Base-by-base conservation (phyloP, 768 basidiomycete species). In the Psilocybe cyanescens region DNA sequence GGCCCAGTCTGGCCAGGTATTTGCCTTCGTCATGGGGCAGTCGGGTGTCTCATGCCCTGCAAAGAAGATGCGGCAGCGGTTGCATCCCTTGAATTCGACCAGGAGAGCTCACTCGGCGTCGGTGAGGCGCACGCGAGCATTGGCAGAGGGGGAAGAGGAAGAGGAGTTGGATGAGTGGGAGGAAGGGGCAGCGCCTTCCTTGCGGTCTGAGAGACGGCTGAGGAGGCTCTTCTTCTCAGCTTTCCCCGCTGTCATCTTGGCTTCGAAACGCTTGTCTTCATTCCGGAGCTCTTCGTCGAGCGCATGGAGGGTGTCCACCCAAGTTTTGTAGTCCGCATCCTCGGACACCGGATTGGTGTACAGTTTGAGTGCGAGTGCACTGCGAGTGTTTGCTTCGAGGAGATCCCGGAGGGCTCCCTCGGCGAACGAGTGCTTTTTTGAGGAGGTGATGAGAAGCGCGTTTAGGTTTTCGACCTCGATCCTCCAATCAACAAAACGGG, bases 391-490 rank as follows among this genome's bases (percentile, higher is more conserved):
- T 1, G 37, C 37, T 37, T 37, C 0, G 1, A 3, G 37, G 37
- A 37, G 37, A n/a, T 44, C 41, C 5, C 2, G 41, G 14, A 16
- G 11, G 4, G 41, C 41, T 14, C 41, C 2, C 14, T 44, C 41
- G 1, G 41, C 4, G 3, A 16, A 16, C 14, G 2, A 4, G 12
- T 44, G 41, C 11, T 44, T 44, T 44, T 12, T 44, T 12, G 41
- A 9, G 11, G 14, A 16, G 8, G 41, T 44, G 2, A 16, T 12
- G 14, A 8, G 41, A 12, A 44, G 8, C n/a, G 6, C 41, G 12
- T 44, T 44, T 12, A 11, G 41, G 12, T 66, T 68, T 33, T 70
- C 64, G 3, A 68, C 30, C 49, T 67, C 49, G 50, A 69, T 67
- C 52, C 60, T 59, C 64, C 62, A 69, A 47, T 65, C 57, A 24